Conservation (phyloP, 441 rosid species). For the Jatropha podagrica region DNA sequence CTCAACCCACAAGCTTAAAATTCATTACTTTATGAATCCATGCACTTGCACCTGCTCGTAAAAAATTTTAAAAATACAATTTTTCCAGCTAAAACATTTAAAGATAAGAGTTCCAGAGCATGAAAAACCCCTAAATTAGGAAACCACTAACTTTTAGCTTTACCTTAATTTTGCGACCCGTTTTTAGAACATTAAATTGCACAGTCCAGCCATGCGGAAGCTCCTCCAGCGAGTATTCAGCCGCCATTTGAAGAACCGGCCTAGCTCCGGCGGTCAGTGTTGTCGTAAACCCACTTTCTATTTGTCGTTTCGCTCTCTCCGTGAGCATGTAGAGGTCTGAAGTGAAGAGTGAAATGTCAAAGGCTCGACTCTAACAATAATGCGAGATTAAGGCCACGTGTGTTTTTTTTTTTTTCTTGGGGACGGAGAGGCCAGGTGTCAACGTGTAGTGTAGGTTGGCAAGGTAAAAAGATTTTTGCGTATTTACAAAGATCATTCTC, state of each 20-base stretch:
- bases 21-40: background rate
- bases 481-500: too few species aligned
- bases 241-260: slow-evolving; percentile 22
- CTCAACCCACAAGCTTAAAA: background rate
- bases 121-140: slow-evolving; percentile 13
- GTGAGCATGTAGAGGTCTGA: background rate
- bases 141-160: background rate
- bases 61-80: slow-evolving; percentile 5
- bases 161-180: slow-evolving; percentile 57
- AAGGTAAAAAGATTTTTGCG: too few species aligned
- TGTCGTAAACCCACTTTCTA: background rate
- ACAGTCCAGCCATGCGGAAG: slow-evolving; percentile 59
- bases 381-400: background rate
- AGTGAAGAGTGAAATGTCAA: background rate
- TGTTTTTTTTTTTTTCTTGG: background rate
- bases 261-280: background rate
- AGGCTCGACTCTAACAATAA: background rate
- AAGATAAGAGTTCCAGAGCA: background rate
- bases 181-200: slow-evolving; percentile 38
- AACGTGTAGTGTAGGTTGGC: too few species aligned
- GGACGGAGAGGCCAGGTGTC: too few species aligned
- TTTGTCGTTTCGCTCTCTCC: background rate
- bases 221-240: slow-evolving; percentile 36
- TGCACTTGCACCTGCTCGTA: background rate
- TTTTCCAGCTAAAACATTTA: background rate